Conservation (phyloP, 2,329 filamentous ascomycete species). For the Trichoderma sp. region DNA sequence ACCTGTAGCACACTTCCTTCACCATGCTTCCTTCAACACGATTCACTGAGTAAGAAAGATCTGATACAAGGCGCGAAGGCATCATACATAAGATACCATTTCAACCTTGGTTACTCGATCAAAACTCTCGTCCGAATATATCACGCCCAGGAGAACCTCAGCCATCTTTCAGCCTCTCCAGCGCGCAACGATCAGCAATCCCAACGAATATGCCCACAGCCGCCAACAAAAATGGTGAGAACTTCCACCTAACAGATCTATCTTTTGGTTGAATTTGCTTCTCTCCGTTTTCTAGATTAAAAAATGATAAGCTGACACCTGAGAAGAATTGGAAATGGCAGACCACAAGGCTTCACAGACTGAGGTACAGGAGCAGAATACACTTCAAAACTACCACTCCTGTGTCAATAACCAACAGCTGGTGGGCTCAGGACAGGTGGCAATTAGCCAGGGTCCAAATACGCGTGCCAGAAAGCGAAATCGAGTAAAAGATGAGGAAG, state of each 20-base stretch:
- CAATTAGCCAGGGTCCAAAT: neutral
- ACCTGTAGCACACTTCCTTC: too few relatives aligned
- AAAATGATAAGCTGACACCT: neutral
- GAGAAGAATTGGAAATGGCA: neutral
- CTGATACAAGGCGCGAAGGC: neutral
- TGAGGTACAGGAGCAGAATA: neutral
- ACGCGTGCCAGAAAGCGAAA: neutral
- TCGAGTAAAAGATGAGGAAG: neutral
- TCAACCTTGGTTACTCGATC: accelerated
- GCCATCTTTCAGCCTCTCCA: neutral
- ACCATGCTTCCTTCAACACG: neutral
- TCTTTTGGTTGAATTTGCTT: neutral
- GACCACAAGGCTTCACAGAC: neutral
- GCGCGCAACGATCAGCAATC: neutral
- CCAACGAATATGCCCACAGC: neutral
- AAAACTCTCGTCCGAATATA: neutral
- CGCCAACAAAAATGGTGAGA: neutral
- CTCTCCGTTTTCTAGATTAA: neutral
- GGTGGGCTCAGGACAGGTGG: neutral
- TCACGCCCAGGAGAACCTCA: neutral
- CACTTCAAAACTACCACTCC: accelerated
- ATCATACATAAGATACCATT: neutral
- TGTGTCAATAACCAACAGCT: accelerated
- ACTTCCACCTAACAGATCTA: neutral
- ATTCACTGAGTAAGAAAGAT: too few relatives aligned